Evolutionary conservation across 2,329 filamentous ascomycete genomes (phyloP), one percentile per base, ranked within the genome.

Genomic region (Aciculosporium take): DNA sequence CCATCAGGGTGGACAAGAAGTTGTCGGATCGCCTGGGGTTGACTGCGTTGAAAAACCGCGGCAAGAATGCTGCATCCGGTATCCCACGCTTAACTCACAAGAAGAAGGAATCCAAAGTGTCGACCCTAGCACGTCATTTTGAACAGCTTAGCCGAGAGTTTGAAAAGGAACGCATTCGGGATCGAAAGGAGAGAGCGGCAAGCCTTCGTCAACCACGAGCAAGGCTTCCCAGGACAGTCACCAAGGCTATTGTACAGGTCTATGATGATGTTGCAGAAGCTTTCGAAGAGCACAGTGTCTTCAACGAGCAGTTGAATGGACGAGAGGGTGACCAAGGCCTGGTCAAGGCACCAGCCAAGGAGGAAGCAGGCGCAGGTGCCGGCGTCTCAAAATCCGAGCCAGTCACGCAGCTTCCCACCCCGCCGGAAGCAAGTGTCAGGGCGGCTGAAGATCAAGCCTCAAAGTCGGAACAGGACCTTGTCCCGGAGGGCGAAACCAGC

Each of bases 101-200:
- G 55, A 79, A 73, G 50, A 80, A 78, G 49, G 73, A 80, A 40
- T 76, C 84, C 3, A 84, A 83, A 52, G 91, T 98, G 2, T 93
- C 87, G 7, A 87, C 81, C n/a, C 69, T 98, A 38, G 86, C 91
- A 15, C 85, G 85, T 51, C 91, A 96, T 58, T 96, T 98, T 56
- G 93, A 98, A 60, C 88, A 96, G 58, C 70, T 98, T 43, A 95
- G 87, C 51, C 81, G 88, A 20, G 93, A 98, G 55, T 98, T 98
- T 50, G 87, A 95, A 56, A 94, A 89, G 53, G 89, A 98, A 61
- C 76, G 91, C 34, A 75, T 93, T 50, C 81, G 84, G 37, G 89
- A 96, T 58, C 77, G 84, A 49, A 81, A 81, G 52, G 82, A 87
- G 57, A 71, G 85, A 45, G 84, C 85, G 21, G 83, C 84, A 35